Evolutionary conservation across 352 stramenopile genomes (phyloP).

Genomic region (Phytophthora pini): DNA sequence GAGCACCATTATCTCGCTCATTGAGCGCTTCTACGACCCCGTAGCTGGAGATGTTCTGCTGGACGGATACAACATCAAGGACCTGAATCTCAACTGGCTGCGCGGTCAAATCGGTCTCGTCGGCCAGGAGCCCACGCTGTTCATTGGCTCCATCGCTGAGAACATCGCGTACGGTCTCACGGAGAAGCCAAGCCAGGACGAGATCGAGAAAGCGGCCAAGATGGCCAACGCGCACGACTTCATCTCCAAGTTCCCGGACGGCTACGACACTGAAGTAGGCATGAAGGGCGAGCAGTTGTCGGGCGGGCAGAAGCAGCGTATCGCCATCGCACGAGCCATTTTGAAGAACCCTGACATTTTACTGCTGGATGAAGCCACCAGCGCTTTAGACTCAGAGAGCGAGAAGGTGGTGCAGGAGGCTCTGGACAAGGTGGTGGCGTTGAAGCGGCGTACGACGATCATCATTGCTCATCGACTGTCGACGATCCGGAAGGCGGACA

Average conservation of each 20-base stretch:
- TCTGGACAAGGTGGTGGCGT: constrained; percentile 6
- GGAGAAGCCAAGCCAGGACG: constrained; percentile 40
- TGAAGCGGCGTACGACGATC: constrained; percentile 55
- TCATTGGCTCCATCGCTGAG: constrained; percentile 60
- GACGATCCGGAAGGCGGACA: constrained; percentile 10
- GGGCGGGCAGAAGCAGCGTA: constrained; percentile 1
- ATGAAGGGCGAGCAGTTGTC: constrained; percentile 1
- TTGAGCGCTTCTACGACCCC: constrained; percentile 76
- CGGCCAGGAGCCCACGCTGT: constrained; percentile 57
- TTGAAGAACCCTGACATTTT: not conserved
- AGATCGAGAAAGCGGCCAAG: constrained; percentile 86
- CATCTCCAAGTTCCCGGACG: constrained; percentile 4
- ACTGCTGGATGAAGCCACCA: not conserved
- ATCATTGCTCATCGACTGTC: constrained; percentile 88
- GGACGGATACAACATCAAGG: constrained; percentile 72
- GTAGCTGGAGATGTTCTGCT: constrained; percentile 61
- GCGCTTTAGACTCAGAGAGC: not conserved
- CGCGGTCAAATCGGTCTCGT: constrained; percentile 62
- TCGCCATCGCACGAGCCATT: constrained; percentile 1
- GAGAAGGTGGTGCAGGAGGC: constrained; percentile 5
- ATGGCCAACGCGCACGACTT: constrained; percentile 70
- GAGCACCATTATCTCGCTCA: constrained; percentile 46
- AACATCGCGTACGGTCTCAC: constrained; percentile 57
- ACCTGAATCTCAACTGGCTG: constrained; percentile 66
- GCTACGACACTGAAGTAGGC: constrained; percentile 2